phyloP scores from a whole-genome alignment of 1,284 basidiomycete species.

The Melampsora americana region DNA sequence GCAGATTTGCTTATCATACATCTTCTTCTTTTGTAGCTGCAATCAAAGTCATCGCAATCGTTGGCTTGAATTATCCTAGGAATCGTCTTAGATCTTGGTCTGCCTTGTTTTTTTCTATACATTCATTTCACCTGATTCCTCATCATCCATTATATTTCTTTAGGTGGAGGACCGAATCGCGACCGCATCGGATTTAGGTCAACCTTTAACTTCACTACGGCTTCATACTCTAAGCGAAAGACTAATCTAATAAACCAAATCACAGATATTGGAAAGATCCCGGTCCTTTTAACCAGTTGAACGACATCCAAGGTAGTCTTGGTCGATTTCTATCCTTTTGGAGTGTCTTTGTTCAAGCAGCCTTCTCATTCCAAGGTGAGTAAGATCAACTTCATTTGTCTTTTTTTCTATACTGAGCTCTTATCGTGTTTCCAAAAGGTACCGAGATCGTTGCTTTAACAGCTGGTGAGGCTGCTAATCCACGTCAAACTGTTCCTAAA shows the following conservation, averaged over 20 bases:
- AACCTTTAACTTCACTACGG: not conserved
- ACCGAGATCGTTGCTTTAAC: conserved; percentile 84
- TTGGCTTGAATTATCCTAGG: conserved; percentile 60
- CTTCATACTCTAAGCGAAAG: not conserved
- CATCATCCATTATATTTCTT: conserved; percentile 66
- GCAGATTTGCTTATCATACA: too few species aligned
- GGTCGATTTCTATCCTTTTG: conserved; percentile 59
- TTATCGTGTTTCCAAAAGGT: conserved; percentile 55
- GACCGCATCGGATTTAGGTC: conserved; percentile 57
- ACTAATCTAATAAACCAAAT: conserved; percentile 61
- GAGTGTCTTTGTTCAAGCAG: conserved; percentile 51
- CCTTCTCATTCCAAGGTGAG: conserved; percentile 63
- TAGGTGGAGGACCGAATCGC: conserved; percentile 65
- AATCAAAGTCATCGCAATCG: conserved; percentile 56
- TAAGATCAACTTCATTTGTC: conserved; percentile 52
- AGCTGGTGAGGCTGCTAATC: conserved; percentile 66
- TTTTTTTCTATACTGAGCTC: conserved; percentile 70
- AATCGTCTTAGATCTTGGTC: conserved; percentile 68
- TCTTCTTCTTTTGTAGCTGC: not conserved
- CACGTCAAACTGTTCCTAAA: conserved; percentile 71
- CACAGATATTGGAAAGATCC: conserved; percentile 68
- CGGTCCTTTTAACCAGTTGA: conserved; percentile 59
- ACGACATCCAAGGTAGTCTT: conserved; percentile 59
- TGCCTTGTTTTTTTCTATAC: conserved; percentile 58
- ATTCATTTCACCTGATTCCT: not conserved